These are phyloP conservation scores for Hibiscus syriacus DNA, from an alignment of 345 rosid species.

Conservation along the genomic window DNA sequence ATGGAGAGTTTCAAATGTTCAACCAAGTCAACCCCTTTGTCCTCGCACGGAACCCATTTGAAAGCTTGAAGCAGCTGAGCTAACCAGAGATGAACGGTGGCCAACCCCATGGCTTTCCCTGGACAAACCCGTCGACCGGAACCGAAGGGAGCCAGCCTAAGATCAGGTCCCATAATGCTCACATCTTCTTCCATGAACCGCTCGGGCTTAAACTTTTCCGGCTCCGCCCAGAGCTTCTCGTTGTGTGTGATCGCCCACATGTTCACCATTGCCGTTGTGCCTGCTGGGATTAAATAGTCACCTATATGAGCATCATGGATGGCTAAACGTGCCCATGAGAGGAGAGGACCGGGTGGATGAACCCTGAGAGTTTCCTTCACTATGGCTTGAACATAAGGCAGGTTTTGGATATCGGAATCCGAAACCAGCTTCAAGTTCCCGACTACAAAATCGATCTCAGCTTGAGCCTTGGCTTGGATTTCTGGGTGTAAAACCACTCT, in stretches of 20 bases:
- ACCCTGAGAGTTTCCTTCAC: conserved; percentile 71
- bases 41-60: conserved; percentile 33
- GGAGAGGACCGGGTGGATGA: conserved; percentile 88
- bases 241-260: conserved; percentile 33
- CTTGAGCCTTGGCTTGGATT: conserved; percentile 48
- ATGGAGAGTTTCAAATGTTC: conserved; percentile 43
- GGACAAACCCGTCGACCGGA: conserved; percentile 70
- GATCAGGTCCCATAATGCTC: conserved; percentile 52
- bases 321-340: conserved; percentile 89
- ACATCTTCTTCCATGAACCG: conserved; percentile 28
- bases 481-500: conserved; percentile 51
- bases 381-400: conserved; percentile 54
- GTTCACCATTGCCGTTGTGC: conserved; percentile 76
- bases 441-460: conserved; percentile 44
- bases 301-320: conserved; percentile 59
- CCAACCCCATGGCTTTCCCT: conserved; percentile 52
- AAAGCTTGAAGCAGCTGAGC: conserved; percentile 48
- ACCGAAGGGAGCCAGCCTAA: conserved; percentile 65
- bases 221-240: conserved; percentile 40
- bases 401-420: conserved; percentile 49
- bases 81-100: conserved; percentile 52
- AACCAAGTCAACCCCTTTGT: conserved; percentile 26
- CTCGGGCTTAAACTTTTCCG: conserved; percentile 53
- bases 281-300: conserved; percentile 49
- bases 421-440: conserved; percentile 27